These are phyloP conservation scores for Ascoidea tarda DNA, from an alignment of 805 yeast genomes.

Conservation along the genomic window DNA sequence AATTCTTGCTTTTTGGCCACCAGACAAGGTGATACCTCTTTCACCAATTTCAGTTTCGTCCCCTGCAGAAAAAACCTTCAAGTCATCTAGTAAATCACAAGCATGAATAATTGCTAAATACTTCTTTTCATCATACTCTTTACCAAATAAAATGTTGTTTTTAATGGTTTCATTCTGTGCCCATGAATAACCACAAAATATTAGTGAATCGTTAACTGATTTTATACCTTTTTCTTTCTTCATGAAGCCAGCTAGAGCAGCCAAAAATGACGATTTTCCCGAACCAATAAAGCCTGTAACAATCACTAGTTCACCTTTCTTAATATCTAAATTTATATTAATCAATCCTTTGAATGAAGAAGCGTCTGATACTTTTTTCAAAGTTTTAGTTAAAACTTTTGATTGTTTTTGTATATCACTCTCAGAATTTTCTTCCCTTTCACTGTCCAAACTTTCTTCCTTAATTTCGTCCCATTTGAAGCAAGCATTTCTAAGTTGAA, in stretches of 20 bases:
- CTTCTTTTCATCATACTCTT: slow-evolving; percentile 30
- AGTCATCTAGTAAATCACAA: slow-evolving; percentile 55
- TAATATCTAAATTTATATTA: slow-evolving; percentile 38
- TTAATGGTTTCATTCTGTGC: slow-evolving; percentile 67
- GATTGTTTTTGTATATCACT: slow-evolving; percentile 6
- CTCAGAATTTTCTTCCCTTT: slow-evolving; percentile 6
- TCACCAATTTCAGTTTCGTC: slow-evolving; percentile 76
- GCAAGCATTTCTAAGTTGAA: slow-evolving; percentile 28
- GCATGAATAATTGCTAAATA: slow-evolving; percentile 44
- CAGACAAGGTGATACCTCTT: slow-evolving; percentile 75
- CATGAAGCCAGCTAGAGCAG: slow-evolving; percentile 66
- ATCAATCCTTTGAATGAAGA: slow-evolving; percentile 27
- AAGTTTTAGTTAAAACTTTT: slow-evolving; percentile 10
- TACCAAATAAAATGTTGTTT: slow-evolving; percentile 63
- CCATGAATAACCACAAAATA: slow-evolving; percentile 64
- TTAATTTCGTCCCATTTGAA: slow-evolving; percentile 34
- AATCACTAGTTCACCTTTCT: slow-evolving; percentile 57
- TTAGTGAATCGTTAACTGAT: slow-evolving; percentile 35
- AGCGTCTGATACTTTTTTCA: slow-evolving; percentile 11
- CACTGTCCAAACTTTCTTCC: slow-evolving; percentile 8
- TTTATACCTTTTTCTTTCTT: slow-evolving; percentile 36
- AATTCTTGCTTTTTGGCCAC: slow-evolving; percentile 80
- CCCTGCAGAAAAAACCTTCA: slow-evolving; percentile 56
- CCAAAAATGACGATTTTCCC: slow-evolving; percentile 64
- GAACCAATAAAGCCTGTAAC: slow-evolving; percentile 73